phyloP scores from a whole-genome alignment of 2,329 filamentous ascomycete species.

The Exophiala spinifera region DNA sequence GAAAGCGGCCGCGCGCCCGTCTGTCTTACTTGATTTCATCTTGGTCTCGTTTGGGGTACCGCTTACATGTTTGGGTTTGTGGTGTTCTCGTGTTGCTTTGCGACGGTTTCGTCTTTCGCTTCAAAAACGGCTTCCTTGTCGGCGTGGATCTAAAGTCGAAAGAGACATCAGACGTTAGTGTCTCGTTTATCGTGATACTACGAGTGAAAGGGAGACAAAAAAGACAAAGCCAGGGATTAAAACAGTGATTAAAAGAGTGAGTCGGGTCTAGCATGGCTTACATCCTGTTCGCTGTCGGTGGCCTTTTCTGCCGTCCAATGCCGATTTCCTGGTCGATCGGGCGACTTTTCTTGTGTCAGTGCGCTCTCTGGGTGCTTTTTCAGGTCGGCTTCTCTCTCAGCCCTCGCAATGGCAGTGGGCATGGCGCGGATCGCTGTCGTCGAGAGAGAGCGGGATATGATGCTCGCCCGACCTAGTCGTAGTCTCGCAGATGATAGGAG shows the following conservation, averaged over 20 bases:
- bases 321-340: constrained; percentile 15
- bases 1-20: not conserved
- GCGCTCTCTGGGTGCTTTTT: constrained; percentile 18
- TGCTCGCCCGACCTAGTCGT: not conserved
- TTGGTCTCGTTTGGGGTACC: too few species aligned
- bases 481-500: not conserved
- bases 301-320: constrained; percentile 23
- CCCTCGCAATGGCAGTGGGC: constrained; percentile 19
- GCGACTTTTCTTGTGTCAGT: constrained; percentile 18
- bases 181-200: too few species aligned
- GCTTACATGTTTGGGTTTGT: too few species aligned
- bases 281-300: constrained; percentile 21
- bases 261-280: constrained; percentile 1
- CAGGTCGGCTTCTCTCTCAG: constrained; percentile 16
- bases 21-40: not conserved
- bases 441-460: not conserved
- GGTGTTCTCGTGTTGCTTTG: not conserved
- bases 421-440: not conserved
- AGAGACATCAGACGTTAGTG: not conserved
- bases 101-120: not conserved
- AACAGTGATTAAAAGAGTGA: too few species aligned
- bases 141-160: not conserved
- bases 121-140: not conserved
- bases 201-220: too few species aligned
- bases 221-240: too few species aligned